These are phyloP conservation scores for Escovopsis weberi DNA, from an alignment of 2,329 filamentous ascomycete genomes.

Conservation along the genomic window DNA sequence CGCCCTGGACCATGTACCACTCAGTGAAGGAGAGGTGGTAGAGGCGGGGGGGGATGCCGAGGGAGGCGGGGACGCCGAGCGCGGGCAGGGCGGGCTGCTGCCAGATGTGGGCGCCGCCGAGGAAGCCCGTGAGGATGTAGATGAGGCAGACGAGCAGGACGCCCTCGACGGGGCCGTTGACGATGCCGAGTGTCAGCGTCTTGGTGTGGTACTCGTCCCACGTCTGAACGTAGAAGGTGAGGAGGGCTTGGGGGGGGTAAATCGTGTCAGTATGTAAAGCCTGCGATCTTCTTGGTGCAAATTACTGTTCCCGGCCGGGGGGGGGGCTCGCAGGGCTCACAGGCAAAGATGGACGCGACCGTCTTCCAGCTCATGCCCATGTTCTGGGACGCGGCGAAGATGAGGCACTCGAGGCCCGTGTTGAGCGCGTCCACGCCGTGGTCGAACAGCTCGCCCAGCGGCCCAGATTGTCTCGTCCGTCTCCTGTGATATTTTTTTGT, in stretches of 20 bases:
- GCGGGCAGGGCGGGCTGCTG: slow-evolving; percentile 63
- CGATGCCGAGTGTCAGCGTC: slow-evolving; percentile 76
- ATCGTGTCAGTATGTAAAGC: slow-evolving; percentile 1
- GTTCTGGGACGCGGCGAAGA: slow-evolving; percentile 88
- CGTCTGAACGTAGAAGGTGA: slow-evolving; percentile 98
- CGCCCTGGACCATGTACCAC: slow-evolving; percentile 84
- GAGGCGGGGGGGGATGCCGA: slow-evolving; percentile 51
- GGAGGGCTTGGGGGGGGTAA: slow-evolving; percentile 35
- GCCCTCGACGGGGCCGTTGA: slow-evolving; percentile 92
- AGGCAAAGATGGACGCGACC: slow-evolving; percentile 67
- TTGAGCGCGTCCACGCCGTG: slow-evolving; percentile 96
- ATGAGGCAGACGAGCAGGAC: slow-evolving; percentile 71
- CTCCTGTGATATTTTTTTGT: slow-evolving; percentile 33
- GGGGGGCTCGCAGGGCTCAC: slow-evolving; percentile 29
- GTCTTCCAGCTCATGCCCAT: slow-evolving; percentile 88
- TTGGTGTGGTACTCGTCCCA: slow-evolving; percentile 99
- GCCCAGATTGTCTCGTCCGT: slow-evolving; percentile 82
- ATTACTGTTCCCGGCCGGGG: not conserved
- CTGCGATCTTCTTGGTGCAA: not conserved
- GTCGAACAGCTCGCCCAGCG: slow-evolving; percentile 90
- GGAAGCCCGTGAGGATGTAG: slow-evolving; percentile 68
- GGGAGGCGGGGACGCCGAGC: slow-evolving; percentile 49
- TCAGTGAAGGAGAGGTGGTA: slow-evolving; percentile 79
- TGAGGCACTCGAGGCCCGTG: slow-evolving; percentile 79
- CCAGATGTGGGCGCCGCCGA: slow-evolving; percentile 90